phyloP scores from a whole-genome alignment of 768 basidiomycete species.

The Chiua virens region DNA sequence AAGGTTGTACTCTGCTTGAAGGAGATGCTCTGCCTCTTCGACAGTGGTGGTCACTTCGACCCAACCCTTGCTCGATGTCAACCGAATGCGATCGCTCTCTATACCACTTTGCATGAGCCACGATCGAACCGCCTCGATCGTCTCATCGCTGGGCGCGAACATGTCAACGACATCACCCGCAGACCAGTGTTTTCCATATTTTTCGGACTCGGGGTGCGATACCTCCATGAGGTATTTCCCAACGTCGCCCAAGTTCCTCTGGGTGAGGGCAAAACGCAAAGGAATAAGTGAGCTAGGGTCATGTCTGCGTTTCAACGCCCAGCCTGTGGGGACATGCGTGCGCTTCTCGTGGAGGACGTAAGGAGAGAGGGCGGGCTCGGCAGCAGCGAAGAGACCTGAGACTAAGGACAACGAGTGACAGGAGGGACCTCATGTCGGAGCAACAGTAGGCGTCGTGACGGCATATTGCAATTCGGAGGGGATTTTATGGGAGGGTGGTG shows the following conservation, averaged over 20 bases:
- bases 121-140: too few relatives aligned
- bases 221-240: conserved; percentile 27
- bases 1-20: conserved; percentile 34
- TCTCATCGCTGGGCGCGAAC: too few relatives aligned
- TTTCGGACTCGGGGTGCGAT: conserved; percentile 33
- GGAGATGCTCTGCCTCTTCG: conserved; percentile 32
- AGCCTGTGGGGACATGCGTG: conserved; percentile 33
- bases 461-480: too few relatives aligned
- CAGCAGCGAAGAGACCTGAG: too few relatives aligned
- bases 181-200: conserved; percentile 32
- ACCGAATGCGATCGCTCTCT: conserved; percentile 13
- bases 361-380: too few relatives aligned
- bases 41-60: conserved; percentile 26
- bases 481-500: too few relatives aligned
- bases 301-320: conserved; percentile 38
- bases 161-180: too few relatives aligned
- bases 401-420: too few relatives aligned
- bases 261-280: conserved; percentile 31
- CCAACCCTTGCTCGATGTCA: conserved; percentile 23
- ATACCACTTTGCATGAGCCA: too few relatives aligned
- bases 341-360: conserved; percentile 38
- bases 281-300: conserved; percentile 29
- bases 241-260: conserved; percentile 28
- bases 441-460: too few relatives aligned
- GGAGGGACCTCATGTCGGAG: too few relatives aligned